phyloP scores from a whole-genome alignment of 2,329 filamentous ascomycete species.

The Nigrospora osmanthi region DNA sequence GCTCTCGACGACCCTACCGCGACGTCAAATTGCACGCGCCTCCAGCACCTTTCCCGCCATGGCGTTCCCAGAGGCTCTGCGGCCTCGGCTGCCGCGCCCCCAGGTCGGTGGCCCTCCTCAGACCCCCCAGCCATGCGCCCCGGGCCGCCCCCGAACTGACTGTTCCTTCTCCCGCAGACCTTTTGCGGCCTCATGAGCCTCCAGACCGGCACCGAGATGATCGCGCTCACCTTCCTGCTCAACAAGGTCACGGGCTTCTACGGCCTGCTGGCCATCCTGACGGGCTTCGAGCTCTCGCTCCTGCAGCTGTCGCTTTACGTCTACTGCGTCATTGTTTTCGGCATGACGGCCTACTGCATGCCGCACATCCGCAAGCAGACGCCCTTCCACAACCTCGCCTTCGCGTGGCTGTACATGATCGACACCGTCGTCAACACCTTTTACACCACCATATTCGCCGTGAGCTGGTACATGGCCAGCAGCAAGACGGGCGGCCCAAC shows the following conservation, averaged over 20 bases:
- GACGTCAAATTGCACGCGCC: too few species aligned
- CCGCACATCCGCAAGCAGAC: slow-evolving; percentile 74
- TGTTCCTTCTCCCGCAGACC: slow-evolving; percentile 41
- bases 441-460: slow-evolving; percentile 75
- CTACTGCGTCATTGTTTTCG: slow-evolving; percentile 69
- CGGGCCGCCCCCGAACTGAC: slow-evolving; percentile 6
- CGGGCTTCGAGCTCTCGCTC: slow-evolving; percentile 73
- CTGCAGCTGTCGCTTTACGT: slow-evolving; percentile 88
- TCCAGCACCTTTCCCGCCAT: not conserved
- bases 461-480: slow-evolving; percentile 74
- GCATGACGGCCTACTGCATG: slow-evolving; percentile 60
- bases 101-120: slow-evolving; percentile 3
- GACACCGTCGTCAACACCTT: slow-evolving; percentile 75
- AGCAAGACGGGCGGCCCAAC: slow-evolving; percentile 34
- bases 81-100: slow-evolving; percentile 5
- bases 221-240: slow-evolving; percentile 74
- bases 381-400: slow-evolving; percentile 69
- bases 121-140: slow-evolving; percentile 1
- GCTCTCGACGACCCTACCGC: too few species aligned
- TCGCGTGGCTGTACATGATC: slow-evolving; percentile 79
- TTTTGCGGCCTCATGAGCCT: slow-evolving; percentile 83
- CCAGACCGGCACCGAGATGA: slow-evolving; percentile 78
- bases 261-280: slow-evolving; percentile 80
- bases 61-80: slow-evolving; percentile 1
- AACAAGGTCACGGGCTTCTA: slow-evolving; percentile 92